Conservation (phyloP, 169 alveolate genomes). For the Cryptosporidium ubiquitum region DNA sequence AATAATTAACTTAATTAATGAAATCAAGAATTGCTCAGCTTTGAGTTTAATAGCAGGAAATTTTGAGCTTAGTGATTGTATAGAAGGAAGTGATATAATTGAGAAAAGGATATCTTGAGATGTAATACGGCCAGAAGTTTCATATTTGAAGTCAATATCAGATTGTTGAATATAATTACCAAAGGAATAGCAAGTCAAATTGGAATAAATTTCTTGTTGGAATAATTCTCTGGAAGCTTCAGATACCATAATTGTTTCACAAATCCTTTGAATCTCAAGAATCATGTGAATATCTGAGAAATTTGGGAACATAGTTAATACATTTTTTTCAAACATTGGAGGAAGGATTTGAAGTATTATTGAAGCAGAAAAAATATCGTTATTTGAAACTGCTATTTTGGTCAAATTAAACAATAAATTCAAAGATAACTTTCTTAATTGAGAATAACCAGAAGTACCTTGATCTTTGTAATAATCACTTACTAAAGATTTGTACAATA, state of each 20-base stretch:
- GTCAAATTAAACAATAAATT: background rate
- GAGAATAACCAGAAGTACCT: background rate
- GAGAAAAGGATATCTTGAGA: constrained; percentile 3
- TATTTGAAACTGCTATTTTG: background rate
- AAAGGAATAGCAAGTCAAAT: background rate
- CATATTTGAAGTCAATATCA: background rate
- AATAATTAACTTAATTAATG: background rate
- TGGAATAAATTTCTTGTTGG: background rate
- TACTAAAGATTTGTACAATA: background rate
- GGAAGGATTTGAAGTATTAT: constrained; percentile 17
- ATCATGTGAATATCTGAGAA: constrained; percentile 13
- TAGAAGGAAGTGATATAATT: constrained; percentile 14
- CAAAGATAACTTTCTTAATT: background rate
- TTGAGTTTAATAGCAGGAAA: constrained; percentile 28
- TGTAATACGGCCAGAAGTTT: background rate
- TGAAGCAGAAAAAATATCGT: constrained; percentile 13
- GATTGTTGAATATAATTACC: background rate
- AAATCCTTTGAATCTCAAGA: constrained; percentile 25
- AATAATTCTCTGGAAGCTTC: background rate
- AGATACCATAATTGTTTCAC: constrained; percentile 6
- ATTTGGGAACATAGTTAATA: background rate
- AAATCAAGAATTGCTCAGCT: constrained; percentile 28
- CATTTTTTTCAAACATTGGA: background rate
- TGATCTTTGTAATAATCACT: no score
- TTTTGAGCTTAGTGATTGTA: constrained; percentile 34